Evolutionary conservation across 257 asterid species (phyloP), one percentile per base, ranked within the genome.

Genomic region (Pogostemon cablin): DNA sequence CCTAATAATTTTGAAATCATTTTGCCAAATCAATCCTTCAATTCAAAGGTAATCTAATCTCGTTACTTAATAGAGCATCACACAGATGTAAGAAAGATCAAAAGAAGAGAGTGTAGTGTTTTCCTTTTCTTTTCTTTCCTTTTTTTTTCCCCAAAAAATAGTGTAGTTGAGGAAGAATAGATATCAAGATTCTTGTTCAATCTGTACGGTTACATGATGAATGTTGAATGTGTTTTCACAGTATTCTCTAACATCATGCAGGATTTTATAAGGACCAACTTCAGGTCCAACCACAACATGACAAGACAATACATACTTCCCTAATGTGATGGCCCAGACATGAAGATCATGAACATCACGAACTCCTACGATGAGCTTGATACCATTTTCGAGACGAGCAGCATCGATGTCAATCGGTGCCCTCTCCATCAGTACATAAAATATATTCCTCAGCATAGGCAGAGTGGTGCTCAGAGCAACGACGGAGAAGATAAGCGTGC

Each of bases 261-360:
- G 71, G 55, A 87, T 76, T 73, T 83, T 87, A 60, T 67, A 76
- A n/a, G 84, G 77, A 55, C 78, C 34, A 9, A 77, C 81, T 47
- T 79, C 92, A 10, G 82, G 76, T 49, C 78, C 87, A 50, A 80
- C 68, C 65, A 75, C 82, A 43, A 87, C 81, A 69, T 91, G 96
- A 75, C 98, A 89, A 52, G 90, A 69, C 73, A 89, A 38, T 37
- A 85, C 90, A 54, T 65, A 69, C 76, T 87, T 91, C 4, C 93
- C 93, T 2, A 79, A 39, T 2, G 92, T 86, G 59, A 87, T 83
- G 6, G 87, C 84, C 98, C 98, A 91, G 62, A 85, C 81, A 72
- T 91, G 98, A 59, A 91, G 88, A 78, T 91, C 98, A 48, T 87
- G 93, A 62, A 89, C 85, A 65, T 76, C 90, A 34, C 58, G 48